Conservation (phyloP, 768 basidiomycete species). For the Tubosaeta sp. region DNA sequence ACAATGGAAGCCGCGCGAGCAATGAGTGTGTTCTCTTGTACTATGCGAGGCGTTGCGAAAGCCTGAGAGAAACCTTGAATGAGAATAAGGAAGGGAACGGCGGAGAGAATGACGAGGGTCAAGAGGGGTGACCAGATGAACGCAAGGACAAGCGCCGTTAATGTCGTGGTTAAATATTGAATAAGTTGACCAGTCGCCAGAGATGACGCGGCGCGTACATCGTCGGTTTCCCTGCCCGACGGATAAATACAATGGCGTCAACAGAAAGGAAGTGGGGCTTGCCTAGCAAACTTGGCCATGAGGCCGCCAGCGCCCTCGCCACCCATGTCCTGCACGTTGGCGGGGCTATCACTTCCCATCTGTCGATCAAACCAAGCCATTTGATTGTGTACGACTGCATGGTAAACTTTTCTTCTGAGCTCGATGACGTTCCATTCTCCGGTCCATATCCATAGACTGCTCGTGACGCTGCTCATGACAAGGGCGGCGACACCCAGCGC, state of each 20-base stretch:
- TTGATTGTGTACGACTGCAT: constrained; percentile 59
- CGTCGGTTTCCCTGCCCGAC: constrained; percentile 80
- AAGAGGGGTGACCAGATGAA: constrained; percentile 77
- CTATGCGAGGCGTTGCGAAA: constrained; percentile 62
- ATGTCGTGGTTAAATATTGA: constrained; percentile 75
- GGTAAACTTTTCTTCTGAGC: constrained; percentile 65
- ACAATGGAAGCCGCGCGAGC: constrained; percentile 73
- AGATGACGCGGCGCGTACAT: constrained; percentile 82
- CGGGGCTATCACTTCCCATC: constrained; percentile 54
- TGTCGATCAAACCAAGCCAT: constrained; percentile 92
- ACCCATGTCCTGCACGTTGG: constrained; percentile 29
- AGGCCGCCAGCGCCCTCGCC: constrained; percentile 71
- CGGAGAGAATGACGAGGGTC: constrained; percentile 87
- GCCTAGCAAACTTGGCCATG: constrained; percentile 92
- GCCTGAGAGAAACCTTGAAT: constrained; percentile 73
- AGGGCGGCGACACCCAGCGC: constrained; percentile 64
- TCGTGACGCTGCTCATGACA: constrained; percentile 68
- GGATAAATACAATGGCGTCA: constrained; percentile 3
- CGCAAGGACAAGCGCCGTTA: constrained; percentile 78
- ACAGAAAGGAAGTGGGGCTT: constrained; percentile 1
- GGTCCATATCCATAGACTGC: constrained; percentile 80
- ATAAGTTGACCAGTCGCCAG: constrained; percentile 73
- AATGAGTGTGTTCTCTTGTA: constrained; percentile 59
- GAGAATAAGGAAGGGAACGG: constrained; percentile 77
- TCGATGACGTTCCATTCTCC: constrained; percentile 76